Base-by-base conservation (phyloP, 2,329 filamentous ascomycete genomes). In the Neofusicoccum ribis region DNA sequence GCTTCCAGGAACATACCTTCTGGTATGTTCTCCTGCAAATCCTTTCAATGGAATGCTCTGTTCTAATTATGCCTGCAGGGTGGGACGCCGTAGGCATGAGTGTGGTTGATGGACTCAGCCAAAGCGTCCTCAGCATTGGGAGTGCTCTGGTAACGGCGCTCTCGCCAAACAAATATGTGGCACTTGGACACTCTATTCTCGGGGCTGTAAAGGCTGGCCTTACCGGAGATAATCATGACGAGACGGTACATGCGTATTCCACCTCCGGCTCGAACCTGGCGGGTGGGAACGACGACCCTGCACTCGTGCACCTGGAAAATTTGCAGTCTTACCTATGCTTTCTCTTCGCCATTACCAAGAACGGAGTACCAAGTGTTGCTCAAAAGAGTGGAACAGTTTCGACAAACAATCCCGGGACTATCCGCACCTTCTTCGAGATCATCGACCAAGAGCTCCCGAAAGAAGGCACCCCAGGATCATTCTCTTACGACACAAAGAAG, bases 101-200 rank as follows among this genome's bases (percentile, higher is more conserved):
- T 23, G 54, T 59, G 27, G 54, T 59, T 5, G 54, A 59, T 5
- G 54, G 41, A 6, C 54, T 59, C 9, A 46, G 54, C 39, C 54
- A 59, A 31, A 59, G 54, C 11, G 54, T 59, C 23, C 34, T 59
- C 37, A 46, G 20, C 12, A 59, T 59, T 14, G 54, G 54, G 11
- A 31, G 54, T 31, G 54, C 54, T 59, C 27, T 59, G 23, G 54
- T 59, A 23, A 59, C 54, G 9, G 54, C 54, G 5, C 23, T 59
- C 39, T 34, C 54, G 8, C 54, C 54, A 27, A 20, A 44, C 54
- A 59, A 59, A 46, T 59, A 59, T 14, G 39, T 59, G 39, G 54
- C 39, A 6, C 41, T 59, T 20, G 54, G 54, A 9, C 54, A 59
- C 7, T 36, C 54, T 2, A 31, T 59, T n/a, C 11, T 59, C 8